These are phyloP conservation scores for Leccinum pellstonianum DNA, from an alignment of 768 basidiomycete species.

Conservation along the genomic window DNA sequence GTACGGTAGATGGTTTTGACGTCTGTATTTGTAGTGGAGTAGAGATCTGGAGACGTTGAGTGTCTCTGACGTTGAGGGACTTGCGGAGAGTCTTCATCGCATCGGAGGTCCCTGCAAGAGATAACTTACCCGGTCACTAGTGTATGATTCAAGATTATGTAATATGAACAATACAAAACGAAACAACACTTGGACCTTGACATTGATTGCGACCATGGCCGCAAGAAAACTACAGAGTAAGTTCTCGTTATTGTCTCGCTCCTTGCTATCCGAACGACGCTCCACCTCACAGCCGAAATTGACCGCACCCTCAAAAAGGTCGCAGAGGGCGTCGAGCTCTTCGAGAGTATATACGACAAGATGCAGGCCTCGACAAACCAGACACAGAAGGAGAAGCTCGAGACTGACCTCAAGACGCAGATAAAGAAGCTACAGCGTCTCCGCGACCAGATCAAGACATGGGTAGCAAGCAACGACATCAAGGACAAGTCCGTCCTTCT, in stretches of 20 bases:
- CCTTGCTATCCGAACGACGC: neutral
- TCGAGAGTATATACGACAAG: slow-evolving; percentile 96
- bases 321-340: slow-evolving; percentile 90
- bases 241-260: slow-evolving; percentile 18
- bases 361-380: slow-evolving; percentile 95
- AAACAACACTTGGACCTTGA: neutral
- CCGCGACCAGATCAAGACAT: slow-evolving; percentile 89
- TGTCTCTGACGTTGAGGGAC: slow-evolving; percentile 62
- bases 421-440: slow-evolving; percentile 92
- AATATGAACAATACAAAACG: slow-evolving; percentile 11
- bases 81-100: slow-evolving; percentile 83
- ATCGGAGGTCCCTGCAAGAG: neutral
- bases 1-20: slow-evolving; percentile 30
- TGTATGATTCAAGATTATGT: slow-evolving; percentile 21
- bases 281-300: slow-evolving; percentile 77
- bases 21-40: slow-evolving; percentile 62
- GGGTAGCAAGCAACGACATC: slow-evolving; percentile 97
- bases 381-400: slow-evolving; percentile 98
- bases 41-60: slow-evolving; percentile 61
- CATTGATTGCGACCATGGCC: slow-evolving; percentile 56
- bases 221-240: slow-evolving; percentile 87
- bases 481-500: slow-evolving; percentile 94
- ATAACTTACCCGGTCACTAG: neutral
- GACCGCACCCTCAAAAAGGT: slow-evolving; percentile 99
- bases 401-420: slow-evolving; percentile 94